Base-by-base conservation (phyloP, 768 basidiomycete species). In the Dentipellis fragilis region DNA sequence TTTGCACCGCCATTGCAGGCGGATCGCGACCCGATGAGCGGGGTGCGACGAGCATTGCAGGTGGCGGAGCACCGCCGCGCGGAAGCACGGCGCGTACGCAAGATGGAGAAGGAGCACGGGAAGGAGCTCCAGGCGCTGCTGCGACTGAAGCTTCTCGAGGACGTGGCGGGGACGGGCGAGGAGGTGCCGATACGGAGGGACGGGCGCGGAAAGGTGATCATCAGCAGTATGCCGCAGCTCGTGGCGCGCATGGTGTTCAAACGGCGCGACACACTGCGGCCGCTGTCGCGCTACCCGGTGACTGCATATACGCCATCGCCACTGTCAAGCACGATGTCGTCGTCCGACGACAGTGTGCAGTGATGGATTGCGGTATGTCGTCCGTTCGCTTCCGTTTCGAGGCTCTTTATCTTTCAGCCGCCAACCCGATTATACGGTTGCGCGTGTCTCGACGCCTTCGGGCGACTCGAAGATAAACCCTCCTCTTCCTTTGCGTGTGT, bases 41-140 rank as follows among this genome's bases (percentile, higher is more conserved):
- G 58, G 10, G 60, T 59, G 72, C 52, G 29, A 63, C 64, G 70
- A 54, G 70, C 69, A 12, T 69, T 65, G 1, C 59, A 59, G 58
- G 16, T 56, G 23, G 58, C 50, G 34, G 54, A 59, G 50, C 55
- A 52, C n/a, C 58, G 59, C 29, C 54, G 59, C 38, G 59, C 56
- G 73, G 60, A 60, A 38, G 62, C 63, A 57, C 60, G 61, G 58
- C 64, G 65, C 52, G 69, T 69, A 57, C 68, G 76, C 58, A 80
- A 79, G 65, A 68, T 71, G 51, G 77, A 80, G 61, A 76, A 77
- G 61, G 83, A 82, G 66, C 69, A 75, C 40, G 72, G 74, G 21
- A 74, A 75, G 58, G 84, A 85, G 69, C 67, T 84, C 10, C 74
- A 75, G 9, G 71, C 78, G 36, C 69, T 85, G 57, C 66, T 85